These are phyloP conservation scores for Crepidotus variabilis DNA, from an alignment of 768 basidiomycete genomes.

Conservation along the genomic window DNA sequence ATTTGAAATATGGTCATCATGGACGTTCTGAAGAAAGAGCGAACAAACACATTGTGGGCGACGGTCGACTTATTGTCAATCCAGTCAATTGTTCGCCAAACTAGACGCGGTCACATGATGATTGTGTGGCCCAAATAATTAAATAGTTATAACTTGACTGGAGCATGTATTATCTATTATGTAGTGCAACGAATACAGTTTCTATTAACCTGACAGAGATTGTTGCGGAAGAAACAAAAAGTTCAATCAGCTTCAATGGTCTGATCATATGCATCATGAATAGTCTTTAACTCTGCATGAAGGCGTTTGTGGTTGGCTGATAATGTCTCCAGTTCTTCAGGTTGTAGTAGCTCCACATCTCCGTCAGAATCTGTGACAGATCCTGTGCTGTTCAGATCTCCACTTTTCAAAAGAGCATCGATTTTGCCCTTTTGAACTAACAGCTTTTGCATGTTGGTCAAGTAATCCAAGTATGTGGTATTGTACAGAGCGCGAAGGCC, in stretches of 20 bases:
- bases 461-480: constrained; percentile 47
- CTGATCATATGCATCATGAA: constrained; percentile 25
- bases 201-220: no score
- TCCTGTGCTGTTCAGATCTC: constrained; percentile 28
- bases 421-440: constrained; percentile 48
- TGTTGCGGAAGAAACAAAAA: no score
- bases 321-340: constrained; percentile 47
- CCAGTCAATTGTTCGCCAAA: no score
- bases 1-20: constrained; percentile 12
- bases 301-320: constrained; percentile 40
- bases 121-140: no score
- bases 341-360: constrained; percentile 50
- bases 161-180: no score
- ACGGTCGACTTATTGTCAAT: background rate
- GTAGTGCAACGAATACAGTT: no score
- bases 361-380: constrained; percentile 48
- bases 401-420: constrained; percentile 44
- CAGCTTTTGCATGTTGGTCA: constrained; percentile 42
- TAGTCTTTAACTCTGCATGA: constrained; percentile 50
- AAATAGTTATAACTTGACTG: no score
- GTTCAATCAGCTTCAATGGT: background rate
- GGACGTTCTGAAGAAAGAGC: constrained; percentile 8
- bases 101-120: no score
- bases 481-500: constrained; percentile 52
- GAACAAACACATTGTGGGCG: background rate